Percentiles rank a stretch among this genome's conserved stretches.
Evolutionary conservation across 345 rosid species (phyloP).

Genomic region (Syzygium jambos): DNA sequence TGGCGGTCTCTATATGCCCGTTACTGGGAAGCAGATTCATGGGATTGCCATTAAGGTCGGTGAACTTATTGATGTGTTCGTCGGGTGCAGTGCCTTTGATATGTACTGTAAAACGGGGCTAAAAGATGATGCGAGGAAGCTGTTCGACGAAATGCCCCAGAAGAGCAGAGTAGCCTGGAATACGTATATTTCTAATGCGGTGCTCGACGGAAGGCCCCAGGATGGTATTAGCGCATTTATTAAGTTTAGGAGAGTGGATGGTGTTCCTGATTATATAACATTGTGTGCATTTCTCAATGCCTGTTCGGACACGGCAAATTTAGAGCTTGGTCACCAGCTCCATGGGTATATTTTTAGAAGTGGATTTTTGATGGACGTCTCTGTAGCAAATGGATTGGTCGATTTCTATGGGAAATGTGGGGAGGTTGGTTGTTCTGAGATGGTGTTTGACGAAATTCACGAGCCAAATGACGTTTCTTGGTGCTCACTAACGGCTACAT

Average conservation of each 20-base stretch:
- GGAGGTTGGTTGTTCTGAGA: constrained; percentile 32
- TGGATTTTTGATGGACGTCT: constrained; percentile 43
- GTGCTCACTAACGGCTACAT: constrained; percentile 65
- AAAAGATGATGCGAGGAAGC: constrained; percentile 36
- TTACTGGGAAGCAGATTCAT: constrained; percentile 50
- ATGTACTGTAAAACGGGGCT: constrained; percentile 59
- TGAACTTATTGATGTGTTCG: constrained; percentile 41
- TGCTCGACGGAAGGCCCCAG: constrained; percentile 34
- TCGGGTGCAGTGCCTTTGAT: constrained; percentile 76
- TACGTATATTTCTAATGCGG: constrained; percentile 64
- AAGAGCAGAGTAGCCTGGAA: constrained; percentile 63
- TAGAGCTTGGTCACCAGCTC: constrained; percentile 54
- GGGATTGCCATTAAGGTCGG: constrained; percentile 54
- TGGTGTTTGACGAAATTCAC: constrained; percentile 40
- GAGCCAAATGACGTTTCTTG: constrained; percentile 71
- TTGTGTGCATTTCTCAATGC: constrained; percentile 64
- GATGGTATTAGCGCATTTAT: constrained; percentile 44
- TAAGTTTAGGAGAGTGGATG: constrained; percentile 43
- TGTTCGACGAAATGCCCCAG: constrained; percentile 83
- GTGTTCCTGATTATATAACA: constrained; percentile 60
- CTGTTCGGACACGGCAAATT: constrained; percentile 36
- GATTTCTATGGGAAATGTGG: constrained; percentile 85
- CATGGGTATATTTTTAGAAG: constrained; percentile 51
- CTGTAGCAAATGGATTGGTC: constrained; percentile 62
- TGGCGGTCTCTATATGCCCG: constrained; percentile 31